Evolutionary conservation across 441 rosid genomes (phyloP).

Genomic region (Populus hybrid): DNA sequence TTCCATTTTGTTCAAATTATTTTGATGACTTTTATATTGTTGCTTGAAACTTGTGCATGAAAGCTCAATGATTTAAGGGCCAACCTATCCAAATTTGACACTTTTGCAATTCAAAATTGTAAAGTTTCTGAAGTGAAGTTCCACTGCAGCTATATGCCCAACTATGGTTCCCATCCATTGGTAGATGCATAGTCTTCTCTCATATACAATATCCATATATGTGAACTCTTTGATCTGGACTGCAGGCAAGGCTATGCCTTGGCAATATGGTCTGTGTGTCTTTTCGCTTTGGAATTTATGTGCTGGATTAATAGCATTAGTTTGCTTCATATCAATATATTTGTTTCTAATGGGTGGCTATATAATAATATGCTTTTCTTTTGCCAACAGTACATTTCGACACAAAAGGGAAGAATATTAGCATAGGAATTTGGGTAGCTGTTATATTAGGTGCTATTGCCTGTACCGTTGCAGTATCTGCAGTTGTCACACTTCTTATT

Average conservation of each 20-base stretch:
- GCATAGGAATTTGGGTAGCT: slow-evolving; percentile 60
- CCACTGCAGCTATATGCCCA: neutral
- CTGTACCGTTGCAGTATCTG: slow-evolving; percentile 43
- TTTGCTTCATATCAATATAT: neutral
- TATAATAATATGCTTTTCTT: slow-evolving; percentile 6
- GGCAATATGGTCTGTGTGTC: neutral
- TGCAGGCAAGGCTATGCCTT: slow-evolving; percentile 4
- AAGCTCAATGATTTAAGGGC: neutral
- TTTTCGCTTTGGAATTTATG: neutral
- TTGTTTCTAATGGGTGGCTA: neutral
- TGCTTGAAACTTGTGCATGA: neutral
- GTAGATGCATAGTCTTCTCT: neutral
- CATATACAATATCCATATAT: neutral
- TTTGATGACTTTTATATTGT: neutral
- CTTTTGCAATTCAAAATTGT: neutral
- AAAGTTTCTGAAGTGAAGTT: neutral
- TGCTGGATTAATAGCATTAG: neutral
- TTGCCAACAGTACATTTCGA: slow-evolving; percentile 40
- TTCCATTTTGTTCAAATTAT: neutral
- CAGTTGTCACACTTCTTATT: slow-evolving; percentile 40
- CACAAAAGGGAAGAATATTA: slow-evolving; percentile 34
- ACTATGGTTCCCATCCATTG: neutral
- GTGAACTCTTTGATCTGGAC: neutral
- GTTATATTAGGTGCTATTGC: slow-evolving; percentile 53
- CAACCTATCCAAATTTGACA: neutral